Conservation (phyloP, 1,284 basidiomycete genomes). For the Pseudozyma sp. region DNA sequence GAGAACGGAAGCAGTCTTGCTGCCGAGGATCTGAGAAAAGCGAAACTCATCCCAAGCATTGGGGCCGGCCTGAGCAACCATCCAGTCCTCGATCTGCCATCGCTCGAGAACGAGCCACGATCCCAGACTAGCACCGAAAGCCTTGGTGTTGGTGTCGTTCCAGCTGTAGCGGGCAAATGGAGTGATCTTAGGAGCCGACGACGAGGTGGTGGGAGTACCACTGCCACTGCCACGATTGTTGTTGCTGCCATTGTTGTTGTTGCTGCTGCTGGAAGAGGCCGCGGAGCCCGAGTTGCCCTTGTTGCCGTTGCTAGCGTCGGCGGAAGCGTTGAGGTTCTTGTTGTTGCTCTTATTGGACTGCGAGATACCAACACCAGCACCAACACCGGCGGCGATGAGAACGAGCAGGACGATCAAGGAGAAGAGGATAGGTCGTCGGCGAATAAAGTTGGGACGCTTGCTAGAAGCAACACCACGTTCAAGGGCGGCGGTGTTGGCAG, state of each 20-base stretch:
- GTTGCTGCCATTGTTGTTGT: conserved; percentile 3
- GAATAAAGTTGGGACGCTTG: conserved; percentile 35
- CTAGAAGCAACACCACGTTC: conserved; percentile 9
- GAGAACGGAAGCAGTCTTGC: conserved; percentile 47
- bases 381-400: conserved; percentile 49
- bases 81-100: conserved; percentile 71
- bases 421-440: conserved; percentile 39
- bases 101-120: conserved; percentile 67
- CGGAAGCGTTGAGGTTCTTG: conserved; percentile 35
- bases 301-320: conserved; percentile 10
- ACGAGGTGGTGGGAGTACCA: conserved; percentile 11
- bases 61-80: conserved; percentile 63
- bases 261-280: conserved; percentile 11
- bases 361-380: conserved; percentile 42
- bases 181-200: conserved; percentile 39
- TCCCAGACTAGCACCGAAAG: conserved; percentile 64
- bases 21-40: conserved; percentile 64
- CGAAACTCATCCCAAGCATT: conserved; percentile 70
- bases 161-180: conserved; percentile 63
- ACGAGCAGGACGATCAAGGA: conserved; percentile 34
- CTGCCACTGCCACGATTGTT: conserved; percentile 6
- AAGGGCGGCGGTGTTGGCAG: conserved; percentile 28
- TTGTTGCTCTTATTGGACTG: conserved; percentile 31
- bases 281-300: conserved; percentile 13
- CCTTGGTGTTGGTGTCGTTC: conserved; percentile 63